Conservation (phyloP, 2,329 filamentous ascomycete species). For the Microsporum audouinii region DNA sequence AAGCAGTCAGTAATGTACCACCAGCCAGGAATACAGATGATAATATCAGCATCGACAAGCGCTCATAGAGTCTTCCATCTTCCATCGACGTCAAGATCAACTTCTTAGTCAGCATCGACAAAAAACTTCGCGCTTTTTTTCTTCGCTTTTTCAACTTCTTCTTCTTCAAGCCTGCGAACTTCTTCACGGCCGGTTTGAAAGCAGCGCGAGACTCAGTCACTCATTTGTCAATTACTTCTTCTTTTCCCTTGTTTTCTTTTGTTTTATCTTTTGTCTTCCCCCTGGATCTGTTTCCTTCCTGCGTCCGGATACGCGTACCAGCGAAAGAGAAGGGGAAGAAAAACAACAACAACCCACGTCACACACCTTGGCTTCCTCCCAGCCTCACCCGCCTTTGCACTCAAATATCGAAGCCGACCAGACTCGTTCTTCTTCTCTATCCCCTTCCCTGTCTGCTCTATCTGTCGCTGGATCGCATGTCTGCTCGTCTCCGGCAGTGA, state of each 20-base stretch:
- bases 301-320: slow-evolving; percentile 3
- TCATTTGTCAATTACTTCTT: slow-evolving; percentile 12
- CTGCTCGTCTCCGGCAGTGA: neutral
- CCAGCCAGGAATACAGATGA: too few relatives aligned
- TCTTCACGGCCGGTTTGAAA: neutral
- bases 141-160: slow-evolving; percentile 9
- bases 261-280: slow-evolving; percentile 9
- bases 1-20: too few relatives aligned
- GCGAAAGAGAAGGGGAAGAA: neutral
- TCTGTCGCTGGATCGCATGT: neutral
- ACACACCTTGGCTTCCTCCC: slow-evolving; percentile 3
- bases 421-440: neutral
- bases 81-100: neutral
- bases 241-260: neutral
- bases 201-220: slow-evolving; percentile 16
- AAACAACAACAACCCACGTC: neutral
- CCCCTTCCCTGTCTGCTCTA: neutral
- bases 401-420: neutral
- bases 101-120: neutral
- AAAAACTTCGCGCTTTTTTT: slow-evolving; percentile 6
- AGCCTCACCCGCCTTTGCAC: neutral
- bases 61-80: neutral
- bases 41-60: too few relatives aligned
- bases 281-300: slow-evolving; percentile 3
- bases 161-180: neutral